These are phyloP conservation scores for Schwanniomyces etchellsii DNA, from an alignment of 1,139 yeast species.

Conservation along the genomic window DNA sequence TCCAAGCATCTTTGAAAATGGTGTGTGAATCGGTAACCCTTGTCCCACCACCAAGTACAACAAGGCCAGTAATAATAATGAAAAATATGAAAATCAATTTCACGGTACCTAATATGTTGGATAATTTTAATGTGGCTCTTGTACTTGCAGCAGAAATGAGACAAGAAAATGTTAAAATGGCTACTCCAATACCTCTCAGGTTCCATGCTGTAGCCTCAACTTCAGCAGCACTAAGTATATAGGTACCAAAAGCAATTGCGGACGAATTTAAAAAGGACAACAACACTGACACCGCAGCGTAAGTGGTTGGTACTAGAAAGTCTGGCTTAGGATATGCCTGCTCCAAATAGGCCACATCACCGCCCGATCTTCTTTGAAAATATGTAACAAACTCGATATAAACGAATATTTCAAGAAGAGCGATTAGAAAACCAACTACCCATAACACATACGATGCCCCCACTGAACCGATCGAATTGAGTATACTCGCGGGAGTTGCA, in stretches of 20 bases:
- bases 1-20: constrained; percentile 31
- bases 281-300: constrained; percentile 36
- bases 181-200: constrained; percentile 38
- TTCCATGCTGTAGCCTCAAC: constrained; percentile 30
- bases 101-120: constrained; percentile 32
- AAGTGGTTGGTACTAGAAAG: constrained; percentile 34
- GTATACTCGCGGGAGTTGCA: constrained; percentile 30
- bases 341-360: constrained; percentile 39
- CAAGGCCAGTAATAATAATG: constrained; percentile 30
- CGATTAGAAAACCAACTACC: constrained; percentile 33
- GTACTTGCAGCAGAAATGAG: constrained; percentile 23
- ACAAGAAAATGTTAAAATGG: constrained; percentile 24
- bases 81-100: constrained; percentile 33
- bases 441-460: constrained; percentile 40
- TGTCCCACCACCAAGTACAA: constrained; percentile 35
- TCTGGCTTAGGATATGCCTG: constrained; percentile 37
- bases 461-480: constrained; percentile 33
- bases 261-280: constrained; percentile 36
- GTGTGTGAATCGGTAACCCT: constrained; percentile 24
- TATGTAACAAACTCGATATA: constrained; percentile 37
- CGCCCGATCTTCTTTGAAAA: constrained; percentile 33
- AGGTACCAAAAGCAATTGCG: constrained; percentile 38
- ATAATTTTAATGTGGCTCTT: constrained; percentile 25
- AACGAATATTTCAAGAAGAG: constrained; percentile 26
- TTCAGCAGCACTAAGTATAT: constrained; percentile 32